phyloP scores from a whole-genome alignment of 2,329 filamentous ascomycete species.

The Cladosporium phlei region DNA sequence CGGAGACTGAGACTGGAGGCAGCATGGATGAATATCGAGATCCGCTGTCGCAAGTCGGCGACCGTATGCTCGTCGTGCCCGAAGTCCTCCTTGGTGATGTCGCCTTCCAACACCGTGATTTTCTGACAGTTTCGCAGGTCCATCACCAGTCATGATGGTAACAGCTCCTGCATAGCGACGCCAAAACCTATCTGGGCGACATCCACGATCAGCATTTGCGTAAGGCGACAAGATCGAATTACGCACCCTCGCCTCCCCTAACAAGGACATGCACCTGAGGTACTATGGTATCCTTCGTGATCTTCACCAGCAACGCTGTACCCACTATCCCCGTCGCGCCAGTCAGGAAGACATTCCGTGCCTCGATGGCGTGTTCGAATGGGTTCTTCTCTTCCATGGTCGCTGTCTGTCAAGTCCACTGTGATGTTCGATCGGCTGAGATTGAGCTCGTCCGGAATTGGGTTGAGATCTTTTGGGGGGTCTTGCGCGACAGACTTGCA shows the following conservation, averaged over 20 bases:
- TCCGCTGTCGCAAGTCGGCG: neutral
- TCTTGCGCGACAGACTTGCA: too few relatives aligned
- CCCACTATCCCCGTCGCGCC: neutral
- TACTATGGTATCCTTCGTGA: neutral
- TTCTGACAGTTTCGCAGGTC: neutral
- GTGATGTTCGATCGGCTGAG: too few relatives aligned
- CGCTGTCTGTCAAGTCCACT: too few relatives aligned
- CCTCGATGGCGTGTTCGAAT: too few relatives aligned
- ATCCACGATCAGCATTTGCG: neutral
- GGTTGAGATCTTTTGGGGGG: too few relatives aligned
- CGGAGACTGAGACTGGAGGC: neutral
- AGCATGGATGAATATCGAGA: neutral
- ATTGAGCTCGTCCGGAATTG: too few relatives aligned
- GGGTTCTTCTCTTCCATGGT: too few relatives aligned
- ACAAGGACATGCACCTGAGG: neutral
- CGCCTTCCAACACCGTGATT: neutral
- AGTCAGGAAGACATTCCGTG: neutral
- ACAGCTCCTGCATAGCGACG: neutral
- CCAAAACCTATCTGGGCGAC: conserved; percentile 1
- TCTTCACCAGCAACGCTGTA: neutral
- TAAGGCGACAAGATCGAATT: neutral
- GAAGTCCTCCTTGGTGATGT: neutral
- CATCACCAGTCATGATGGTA: neutral
- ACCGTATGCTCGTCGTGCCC: neutral
- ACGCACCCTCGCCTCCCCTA: neutral